These are phyloP conservation scores for Termitomyces sp. DNA, from an alignment of 768 basidiomycete genomes.

Conservation along the genomic window DNA sequence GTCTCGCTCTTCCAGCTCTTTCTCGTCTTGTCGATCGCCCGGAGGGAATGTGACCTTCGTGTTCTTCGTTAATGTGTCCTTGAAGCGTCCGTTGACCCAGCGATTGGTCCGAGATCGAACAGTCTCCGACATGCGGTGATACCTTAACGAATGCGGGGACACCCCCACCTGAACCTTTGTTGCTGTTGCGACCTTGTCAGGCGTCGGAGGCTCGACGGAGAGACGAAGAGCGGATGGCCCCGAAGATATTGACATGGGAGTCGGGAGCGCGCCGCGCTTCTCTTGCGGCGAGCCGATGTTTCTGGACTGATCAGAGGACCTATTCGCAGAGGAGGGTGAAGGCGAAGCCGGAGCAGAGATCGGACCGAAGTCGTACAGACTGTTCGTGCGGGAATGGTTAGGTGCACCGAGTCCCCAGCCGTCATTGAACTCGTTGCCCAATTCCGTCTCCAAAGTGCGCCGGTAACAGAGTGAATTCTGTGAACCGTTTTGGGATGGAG, in stretches of 20 bases:
- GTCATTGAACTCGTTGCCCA: constrained; percentile 48
- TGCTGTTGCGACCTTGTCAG: constrained; percentile 19
- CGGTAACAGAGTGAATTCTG: constrained; percentile 8
- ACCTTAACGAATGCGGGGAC: constrained; percentile 23
- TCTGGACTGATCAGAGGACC: constrained; percentile 10
- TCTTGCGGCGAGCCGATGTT: constrained; percentile 9
- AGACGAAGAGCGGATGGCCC: constrained; percentile 23
- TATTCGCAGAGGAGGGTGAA: constrained; percentile 12
- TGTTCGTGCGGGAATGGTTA: constrained; percentile 46
- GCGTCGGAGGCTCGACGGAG: constrained; percentile 38
- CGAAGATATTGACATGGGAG: constrained; percentile 10
- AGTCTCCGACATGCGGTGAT: constrained; percentile 41
- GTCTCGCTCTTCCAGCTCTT: neutral
- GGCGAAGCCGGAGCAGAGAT: constrained; percentile 36
- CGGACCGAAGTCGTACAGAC: constrained; percentile 48
- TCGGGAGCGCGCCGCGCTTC: constrained; percentile 6
- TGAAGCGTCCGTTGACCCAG: constrained; percentile 56
- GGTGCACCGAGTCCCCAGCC: constrained; percentile 34
- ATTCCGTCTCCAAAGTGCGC: constrained; percentile 49
- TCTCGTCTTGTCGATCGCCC: neutral
- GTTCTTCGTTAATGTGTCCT: constrained; percentile 18
- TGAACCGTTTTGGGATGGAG: constrained; percentile 16
- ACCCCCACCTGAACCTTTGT: constrained; percentile 6
- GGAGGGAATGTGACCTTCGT: constrained; percentile 5
- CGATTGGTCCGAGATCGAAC: constrained; percentile 52